phyloP scores from a whole-genome alignment of 2,329 filamentous ascomycete species.

The Colletotrichum sojae region DNA sequence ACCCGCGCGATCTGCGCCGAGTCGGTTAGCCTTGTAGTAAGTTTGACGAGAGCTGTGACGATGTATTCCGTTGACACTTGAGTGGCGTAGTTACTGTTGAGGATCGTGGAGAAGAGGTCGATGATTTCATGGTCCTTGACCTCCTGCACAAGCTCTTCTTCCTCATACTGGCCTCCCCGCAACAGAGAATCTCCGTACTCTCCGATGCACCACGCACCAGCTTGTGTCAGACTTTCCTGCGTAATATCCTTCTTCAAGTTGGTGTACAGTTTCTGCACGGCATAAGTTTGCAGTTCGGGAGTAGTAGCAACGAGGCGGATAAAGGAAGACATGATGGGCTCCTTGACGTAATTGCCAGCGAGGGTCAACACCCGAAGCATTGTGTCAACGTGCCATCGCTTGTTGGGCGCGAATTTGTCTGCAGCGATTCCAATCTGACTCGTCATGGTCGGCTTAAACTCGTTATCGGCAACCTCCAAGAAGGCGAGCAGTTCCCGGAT shows the following conservation, averaged over 20 bases:
- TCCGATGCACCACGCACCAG: conserved; percentile 97
- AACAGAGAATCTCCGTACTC: conserved; percentile 96
- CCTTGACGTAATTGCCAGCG: conserved; percentile 96
- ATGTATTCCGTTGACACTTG: conserved; percentile 97
- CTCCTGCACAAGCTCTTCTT: conserved; percentile 85
- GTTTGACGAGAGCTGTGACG: conserved; percentile 92
- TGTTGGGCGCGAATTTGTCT: conserved; percentile 95
- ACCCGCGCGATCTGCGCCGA: conserved; percentile 89
- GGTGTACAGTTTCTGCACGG: conserved; percentile 93
- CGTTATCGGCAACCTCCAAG: conserved; percentile 95
- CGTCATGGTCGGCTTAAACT: conserved; percentile 99
- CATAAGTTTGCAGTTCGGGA: conserved; percentile 94
- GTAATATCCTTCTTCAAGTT: conserved; percentile 97
- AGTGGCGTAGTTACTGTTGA: conserved; percentile 94
- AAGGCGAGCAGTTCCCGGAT: conserved; percentile 95
- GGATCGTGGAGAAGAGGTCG: conserved; percentile 91
- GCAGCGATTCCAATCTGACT: conserved; percentile 98
- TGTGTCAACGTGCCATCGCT: conserved; percentile 98
- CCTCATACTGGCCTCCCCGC: conserved; percentile 90
- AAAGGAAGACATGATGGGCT: conserved; percentile 97
- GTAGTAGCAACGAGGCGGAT: conserved; percentile 95
- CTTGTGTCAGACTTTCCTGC: conserved; percentile 93
- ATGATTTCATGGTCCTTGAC: conserved; percentile 92
- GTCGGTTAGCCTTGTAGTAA: conserved; percentile 89
- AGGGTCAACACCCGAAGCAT: conserved; percentile 95